Evolutionary conservation across 495 filamentous ascomycete genomes (phyloP).

Genomic region (Cladorrhinum samala): DNA sequence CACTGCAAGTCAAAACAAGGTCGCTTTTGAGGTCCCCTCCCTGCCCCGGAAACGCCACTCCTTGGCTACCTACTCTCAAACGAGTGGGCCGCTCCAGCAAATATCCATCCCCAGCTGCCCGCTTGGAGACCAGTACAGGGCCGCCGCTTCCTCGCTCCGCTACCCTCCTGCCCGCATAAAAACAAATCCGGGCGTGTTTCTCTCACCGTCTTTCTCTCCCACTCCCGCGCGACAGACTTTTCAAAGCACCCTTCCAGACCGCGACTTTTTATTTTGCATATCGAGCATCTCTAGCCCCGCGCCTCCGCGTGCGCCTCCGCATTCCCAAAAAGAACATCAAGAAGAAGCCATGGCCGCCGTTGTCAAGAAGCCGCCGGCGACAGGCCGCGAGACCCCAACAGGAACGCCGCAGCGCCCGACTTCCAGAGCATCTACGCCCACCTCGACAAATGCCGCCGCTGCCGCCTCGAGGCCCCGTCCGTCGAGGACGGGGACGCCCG

Average conservation of each 20-base stretch:
- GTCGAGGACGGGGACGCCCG: conserved; percentile 50
- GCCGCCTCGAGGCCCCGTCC: conserved; percentile 44
- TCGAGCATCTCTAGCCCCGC: background rate
- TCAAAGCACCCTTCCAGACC: background rate
- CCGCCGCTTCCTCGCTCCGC: conserved; percentile 3
- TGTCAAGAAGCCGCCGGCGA: conserved; percentile 38
- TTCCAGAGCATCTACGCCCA: conserved; percentile 33
- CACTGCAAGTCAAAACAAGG: too few relatives aligned
- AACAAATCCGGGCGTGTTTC: background rate
- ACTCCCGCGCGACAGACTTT: background rate
- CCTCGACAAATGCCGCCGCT: conserved; percentile 25
- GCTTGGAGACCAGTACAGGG: background rate
- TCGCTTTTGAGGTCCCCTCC: too few relatives aligned
- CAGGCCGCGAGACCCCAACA: conserved; percentile 33
- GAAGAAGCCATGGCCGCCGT: conserved; percentile 29
- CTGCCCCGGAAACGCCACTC: too few relatives aligned
- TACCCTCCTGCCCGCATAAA: background rate
- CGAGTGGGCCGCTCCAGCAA: conserved; percentile 16
- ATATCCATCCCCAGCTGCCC: conserved; percentile 7
- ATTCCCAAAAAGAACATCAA: conserved; percentile 2
- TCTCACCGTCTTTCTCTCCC: background rate
- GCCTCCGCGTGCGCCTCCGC: background rate
- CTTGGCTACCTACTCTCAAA: too few relatives aligned
- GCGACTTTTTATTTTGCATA: conserved; percentile 1
- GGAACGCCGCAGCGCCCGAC: conserved; percentile 26